Evolutionary conservation across 108 stramenopile species (phyloP), one percentile per base, ranked within the genome.

Genomic region (Cyclotella baltica): DNA sequence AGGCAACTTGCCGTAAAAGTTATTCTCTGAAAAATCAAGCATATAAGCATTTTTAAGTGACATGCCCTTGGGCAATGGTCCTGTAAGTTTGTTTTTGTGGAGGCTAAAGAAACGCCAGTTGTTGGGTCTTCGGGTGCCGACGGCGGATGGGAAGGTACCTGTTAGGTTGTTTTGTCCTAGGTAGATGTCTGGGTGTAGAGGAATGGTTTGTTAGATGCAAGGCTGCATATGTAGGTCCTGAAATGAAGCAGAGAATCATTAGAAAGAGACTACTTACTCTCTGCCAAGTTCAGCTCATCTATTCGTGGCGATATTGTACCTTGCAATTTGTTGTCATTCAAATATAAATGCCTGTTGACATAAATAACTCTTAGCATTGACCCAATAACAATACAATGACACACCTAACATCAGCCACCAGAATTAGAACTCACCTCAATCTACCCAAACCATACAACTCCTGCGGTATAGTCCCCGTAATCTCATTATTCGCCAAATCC

Each of bases 401-500:
- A n/a, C n/a, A n/a, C n/a, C n/a, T n/a, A n/a, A n/a, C n/a, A n/a
- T n/a, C n/a, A n/a, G n/a, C n/a, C n/a, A n/a, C n/a, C n/a, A n/a
- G n/a, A n/a, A n/a, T n/a, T n/a, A n/a, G n/a, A n/a, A 6, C 79
- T 80, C 61, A 80, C 79, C 75, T 71, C 57, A 87, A 34, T 4
- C 71, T 75, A 31, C 61, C 37, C 55, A 86, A 62, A 16, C 50
- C 62, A 29, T 73, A 69, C 30, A 88, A 52, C 25, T 84, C 92
- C 3, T 76, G 57, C 2, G 96, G 96, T 20, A 96, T 80, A 1
- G 83, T 75, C 13, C 92, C 93, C 11, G 30, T 30, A 18, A 96
- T 84, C 50, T 85, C 81, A 67, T 96, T 96, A 20, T 86, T 75
- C 18, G 92, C 79, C 75, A 93, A 59, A 67, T 89, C 87, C 28